Evolutionary conservation across 768 basidiomycete species (phyloP).

Genomic region (Tylopilus vinaceipallidus): DNA sequence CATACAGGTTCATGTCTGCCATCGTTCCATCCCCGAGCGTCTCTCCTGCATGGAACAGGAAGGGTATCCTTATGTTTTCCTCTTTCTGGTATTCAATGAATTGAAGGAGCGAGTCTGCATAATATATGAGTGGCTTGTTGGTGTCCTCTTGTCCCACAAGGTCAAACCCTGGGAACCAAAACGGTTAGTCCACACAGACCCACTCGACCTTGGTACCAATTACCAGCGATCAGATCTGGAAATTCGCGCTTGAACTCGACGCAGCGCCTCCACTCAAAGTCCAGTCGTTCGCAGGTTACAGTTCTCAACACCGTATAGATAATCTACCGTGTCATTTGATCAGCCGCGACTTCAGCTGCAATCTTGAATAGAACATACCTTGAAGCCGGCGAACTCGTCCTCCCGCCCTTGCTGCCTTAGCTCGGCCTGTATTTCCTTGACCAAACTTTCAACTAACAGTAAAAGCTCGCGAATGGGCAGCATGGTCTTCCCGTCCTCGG

Average conservation of each 20-base stretch:
- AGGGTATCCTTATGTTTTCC: constrained; percentile 35
- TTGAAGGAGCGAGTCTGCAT: constrained; percentile 36
- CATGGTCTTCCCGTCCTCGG: constrained; percentile 36
- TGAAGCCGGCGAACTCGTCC: constrained; percentile 43
- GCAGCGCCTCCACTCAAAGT: constrained; percentile 43
- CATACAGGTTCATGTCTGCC: constrained; percentile 47
- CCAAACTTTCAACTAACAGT: constrained; percentile 32
- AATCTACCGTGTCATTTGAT: constrained; percentile 28
- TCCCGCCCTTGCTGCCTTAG: constrained; percentile 35
- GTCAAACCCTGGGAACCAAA: constrained; percentile 40
- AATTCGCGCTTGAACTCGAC: constrained; percentile 43
- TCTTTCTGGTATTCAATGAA: constrained; percentile 37
- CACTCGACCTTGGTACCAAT: background rate
- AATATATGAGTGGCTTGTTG: constrained; percentile 38
- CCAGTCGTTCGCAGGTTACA: constrained; percentile 37
- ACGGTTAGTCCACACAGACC: background rate
- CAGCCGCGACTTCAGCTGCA: background rate
- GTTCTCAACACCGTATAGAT: constrained; percentile 42
- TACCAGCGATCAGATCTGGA: constrained; percentile 45
- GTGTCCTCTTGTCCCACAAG: constrained; percentile 48
- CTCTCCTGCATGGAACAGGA: constrained; percentile 50
- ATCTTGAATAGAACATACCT: constrained; percentile 23
- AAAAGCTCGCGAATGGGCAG: constrained; percentile 40
- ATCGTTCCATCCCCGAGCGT: constrained; percentile 45
- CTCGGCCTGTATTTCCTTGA: constrained; percentile 36